phyloP scores from a whole-genome alignment of 2,329 filamentous ascomycete genomes.

The Colletotrichum cuscutae region DNA sequence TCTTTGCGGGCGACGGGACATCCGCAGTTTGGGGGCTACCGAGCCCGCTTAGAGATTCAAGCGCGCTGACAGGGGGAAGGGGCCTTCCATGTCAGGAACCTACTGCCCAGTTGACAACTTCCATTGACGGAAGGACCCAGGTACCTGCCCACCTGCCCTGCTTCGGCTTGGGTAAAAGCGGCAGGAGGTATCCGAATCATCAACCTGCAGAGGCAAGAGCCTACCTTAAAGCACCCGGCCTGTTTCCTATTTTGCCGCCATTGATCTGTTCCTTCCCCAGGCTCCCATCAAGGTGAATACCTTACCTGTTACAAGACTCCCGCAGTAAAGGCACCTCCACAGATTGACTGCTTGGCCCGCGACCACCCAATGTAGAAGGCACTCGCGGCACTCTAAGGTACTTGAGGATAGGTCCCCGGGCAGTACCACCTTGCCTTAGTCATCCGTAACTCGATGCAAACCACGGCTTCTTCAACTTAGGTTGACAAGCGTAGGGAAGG shows the following conservation, averaged over 20 bases:
- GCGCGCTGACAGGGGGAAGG: conserved; percentile 18
- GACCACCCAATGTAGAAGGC: background rate
- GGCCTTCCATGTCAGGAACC: background rate
- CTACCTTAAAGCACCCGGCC: too few species aligned
- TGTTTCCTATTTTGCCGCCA: too few species aligned
- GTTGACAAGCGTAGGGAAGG: too few species aligned
- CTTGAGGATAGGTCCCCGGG: too few species aligned
- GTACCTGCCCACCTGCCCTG: background rate
- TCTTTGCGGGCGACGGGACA: conserved; percentile 17
- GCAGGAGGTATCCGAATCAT: background rate
- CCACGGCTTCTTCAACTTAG: too few species aligned
- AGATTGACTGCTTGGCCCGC: background rate
- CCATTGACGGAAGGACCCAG: background rate
- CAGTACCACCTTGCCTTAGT: too few species aligned
- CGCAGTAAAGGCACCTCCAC: background rate
- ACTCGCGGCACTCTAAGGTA: too few species aligned
- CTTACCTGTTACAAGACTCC: background rate
- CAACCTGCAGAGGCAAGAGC: too few species aligned
- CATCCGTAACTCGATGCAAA: too few species aligned
- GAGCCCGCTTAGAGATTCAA: conserved; percentile 24
- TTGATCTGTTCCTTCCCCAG: too few species aligned
- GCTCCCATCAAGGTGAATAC: too few species aligned
- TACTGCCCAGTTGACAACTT: background rate
- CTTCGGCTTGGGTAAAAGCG: background rate
- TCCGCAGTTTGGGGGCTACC: conserved; percentile 31